Evolutionary conservation across 225 moss, liverwort and hornwort genomes (phyloP), one percentile per base, ranked within the genome.

Genomic region (Bryoerythrophyllum caledonicum): DNA sequence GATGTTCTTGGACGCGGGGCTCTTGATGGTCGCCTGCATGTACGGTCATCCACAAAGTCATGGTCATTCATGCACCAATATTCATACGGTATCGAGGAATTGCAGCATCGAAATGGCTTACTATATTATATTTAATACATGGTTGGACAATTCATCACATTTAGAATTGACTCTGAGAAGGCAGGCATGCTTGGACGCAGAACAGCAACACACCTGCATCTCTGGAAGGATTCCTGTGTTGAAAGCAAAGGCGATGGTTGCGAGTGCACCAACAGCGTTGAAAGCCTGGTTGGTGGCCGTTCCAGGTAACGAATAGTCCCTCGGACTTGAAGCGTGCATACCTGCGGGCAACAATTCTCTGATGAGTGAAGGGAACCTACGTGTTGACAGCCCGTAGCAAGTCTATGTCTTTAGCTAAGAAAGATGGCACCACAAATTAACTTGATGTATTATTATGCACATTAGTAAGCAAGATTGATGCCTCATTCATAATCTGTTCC

Each of bases 211-310:
- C 38, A 89, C 89, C 84, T 89, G 84, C 63, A 87, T 78, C 59
- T 89, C 87, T 2, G 89, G 89, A 11, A 89, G 87, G 10, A 89
- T 89, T 30, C 86, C 82, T 3, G 84, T 89, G 63, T 89, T 87
- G 78, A 82, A 89, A 7, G 89, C 80, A 10, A 84, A 89, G 1
- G 82, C 87, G 1, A 81, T 82, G 4, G 87, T 87, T 28, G 87
- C 79, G 1, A 89, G 65, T 10, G 89, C 87, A 11, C 82, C 89
- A 4, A 87, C 73, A 0, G 80, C 89, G 27, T 82, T 84, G 70
- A 89, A 82, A 1, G 24, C 66, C 32, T 71, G 48, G n/a, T n/a
- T n/a, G n/a, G n/a, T n/a, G n/a, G n/a, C n/a, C n/a, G n/a, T 49
- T 32, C 78, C 87, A 5, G 59, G 20, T 57, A 79, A 0, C 0